Percentiles rank a stretch among this genome's conserved stretches.
phyloP scores from a whole-genome alignment of 192 early-diverging fungal species.

The Linnemannia hyalina region DNA sequence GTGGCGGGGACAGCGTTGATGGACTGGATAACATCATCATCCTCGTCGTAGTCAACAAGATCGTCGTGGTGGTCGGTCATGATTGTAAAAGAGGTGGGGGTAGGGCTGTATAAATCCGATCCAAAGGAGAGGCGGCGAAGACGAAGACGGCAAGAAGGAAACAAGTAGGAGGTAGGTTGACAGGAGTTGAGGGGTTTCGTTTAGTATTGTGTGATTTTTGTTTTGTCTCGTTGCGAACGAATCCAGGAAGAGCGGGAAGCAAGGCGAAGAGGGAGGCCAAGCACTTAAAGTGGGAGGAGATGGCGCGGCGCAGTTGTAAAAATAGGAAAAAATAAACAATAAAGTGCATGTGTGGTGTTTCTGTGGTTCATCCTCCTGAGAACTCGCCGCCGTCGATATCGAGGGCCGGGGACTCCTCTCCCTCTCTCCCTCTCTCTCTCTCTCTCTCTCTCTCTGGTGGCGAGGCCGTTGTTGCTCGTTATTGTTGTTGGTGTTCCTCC shows the following conservation, averaged over 20 bases:
- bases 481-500: not conserved
- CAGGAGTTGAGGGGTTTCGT: conserved; percentile 6
- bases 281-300: not conserved
- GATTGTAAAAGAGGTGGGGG: conserved; percentile 7
- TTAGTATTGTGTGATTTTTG: conserved; percentile 22
- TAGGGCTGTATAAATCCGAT: not conserved
- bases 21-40: conserved; percentile 81
- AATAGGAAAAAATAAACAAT: not conserved
- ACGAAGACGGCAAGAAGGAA: not conserved
- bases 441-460: not conserved
- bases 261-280: conserved; percentile 6
- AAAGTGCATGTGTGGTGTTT: not conserved
- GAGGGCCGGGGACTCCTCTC: not conserved
- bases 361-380: conserved; percentile 4
- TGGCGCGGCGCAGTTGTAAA: not conserved
- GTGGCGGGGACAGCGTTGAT: conserved; percentile 65
- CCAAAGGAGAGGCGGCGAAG: conserved; percentile 5
- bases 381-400: not conserved
- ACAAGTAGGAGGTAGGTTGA: not conserved
- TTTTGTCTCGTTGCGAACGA: not conserved
- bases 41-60: conserved; percentile 97
- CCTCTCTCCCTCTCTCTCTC: not conserved
- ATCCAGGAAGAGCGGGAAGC: not conserved
- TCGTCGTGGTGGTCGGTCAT: conserved; percentile 86
- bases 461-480: not conserved